Base-by-base conservation (phyloP, 768 basidiomycete species). In the Cystoderma amianthinum region DNA sequence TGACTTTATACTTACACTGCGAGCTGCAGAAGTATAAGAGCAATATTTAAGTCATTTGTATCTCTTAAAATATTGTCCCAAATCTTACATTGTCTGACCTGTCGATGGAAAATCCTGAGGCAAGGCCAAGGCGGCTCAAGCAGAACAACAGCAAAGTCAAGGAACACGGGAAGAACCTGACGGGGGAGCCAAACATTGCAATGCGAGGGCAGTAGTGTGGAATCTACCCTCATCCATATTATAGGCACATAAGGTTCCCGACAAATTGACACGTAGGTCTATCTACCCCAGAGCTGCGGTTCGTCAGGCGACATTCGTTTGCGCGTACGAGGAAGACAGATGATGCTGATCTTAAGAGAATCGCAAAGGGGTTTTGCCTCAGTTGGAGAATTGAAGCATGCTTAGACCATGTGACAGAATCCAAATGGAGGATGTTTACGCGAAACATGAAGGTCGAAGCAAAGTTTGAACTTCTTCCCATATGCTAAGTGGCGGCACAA, bases 31-130 rank as follows among this genome's bases (percentile, higher is more conserved):
- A n/a, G n/a, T n/a, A n/a, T n/a, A n/a, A n/a, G n/a, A n/a, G n/a
- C n/a, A n/a, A n/a, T n/a, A n/a, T n/a, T n/a, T n/a, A n/a, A n/a
- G n/a, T n/a, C n/a, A n/a, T n/a, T n/a, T n/a, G n/a, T n/a, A n/a
- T n/a, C n/a, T n/a, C n/a, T n/a, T 16, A 35, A 23, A 39, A 16
- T 23, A 42, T 39, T n/a, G 9, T 2, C 5, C 18, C 47, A 32
- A 5, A n/a, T 15, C 60, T 44, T 38, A 68, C 66, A 48, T 68
- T 68, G 41, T 68, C 65, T 33, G 62, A 61, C 36, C 59, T 54
- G 25, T 54, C 52, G 36, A 48, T 61, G 16, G 63, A 64, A 47
- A 67, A 65, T 4, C 59, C 63, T 30, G 44, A 46, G 21, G 50
- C 55, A 19, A 51, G 24, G 24, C 28, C 28, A 30, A 15, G 15